These are phyloP conservation scores for Apiotrichum veenhuisii DNA, from an alignment of 1,284 basidiomycete species.

Conservation along the genomic window DNA sequence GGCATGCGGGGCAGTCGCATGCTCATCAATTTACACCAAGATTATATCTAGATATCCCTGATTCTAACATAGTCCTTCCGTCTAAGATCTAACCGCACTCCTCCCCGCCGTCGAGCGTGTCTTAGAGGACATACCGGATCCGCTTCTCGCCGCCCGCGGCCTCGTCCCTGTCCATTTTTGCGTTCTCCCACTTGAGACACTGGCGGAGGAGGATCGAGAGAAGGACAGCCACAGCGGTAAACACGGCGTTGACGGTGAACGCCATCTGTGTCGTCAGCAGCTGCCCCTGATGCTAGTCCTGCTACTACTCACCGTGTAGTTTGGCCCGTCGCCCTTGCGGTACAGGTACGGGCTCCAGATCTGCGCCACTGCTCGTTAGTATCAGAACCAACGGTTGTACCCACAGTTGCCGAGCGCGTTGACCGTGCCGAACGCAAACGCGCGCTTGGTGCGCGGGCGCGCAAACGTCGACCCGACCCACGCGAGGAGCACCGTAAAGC, in stretches of 20 bases:
- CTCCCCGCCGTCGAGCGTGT: neutral
- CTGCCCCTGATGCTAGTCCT: too few relatives aligned
- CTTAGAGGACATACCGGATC: slow-evolving; percentile 6
- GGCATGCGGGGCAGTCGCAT: too few relatives aligned
- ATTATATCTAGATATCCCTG: too few relatives aligned
- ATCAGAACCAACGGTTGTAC: neutral
- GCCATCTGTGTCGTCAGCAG: slow-evolving; percentile 17
- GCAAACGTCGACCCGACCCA: slow-evolving; percentile 40
- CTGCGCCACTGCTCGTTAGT: slow-evolving; percentile 23
- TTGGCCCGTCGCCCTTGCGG: slow-evolving; percentile 25
- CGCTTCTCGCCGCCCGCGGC: neutral
- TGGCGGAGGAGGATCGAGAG: slow-evolving; percentile 27
- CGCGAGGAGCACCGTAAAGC: slow-evolving; percentile 37
- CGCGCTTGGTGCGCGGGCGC: slow-evolving; percentile 35
- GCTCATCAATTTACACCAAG: too few relatives aligned
- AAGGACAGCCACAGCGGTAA: slow-evolving; percentile 25
- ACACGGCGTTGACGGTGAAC: slow-evolving; percentile 30
- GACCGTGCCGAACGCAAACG: slow-evolving; percentile 37
- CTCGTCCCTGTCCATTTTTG: slow-evolving; percentile 7
- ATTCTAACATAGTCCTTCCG: too few relatives aligned
- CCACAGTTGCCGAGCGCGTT: slow-evolving; percentile 33
- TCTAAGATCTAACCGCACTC: too few relatives aligned
- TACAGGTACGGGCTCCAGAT: slow-evolving; percentile 43
- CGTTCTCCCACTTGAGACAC: slow-evolving; percentile 26
- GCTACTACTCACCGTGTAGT: slow-evolving; percentile 16